These are phyloP conservation scores for Pulicaria dysenterica DNA, from an alignment of 129 eudicot species.

Conservation along the genomic window DNA sequence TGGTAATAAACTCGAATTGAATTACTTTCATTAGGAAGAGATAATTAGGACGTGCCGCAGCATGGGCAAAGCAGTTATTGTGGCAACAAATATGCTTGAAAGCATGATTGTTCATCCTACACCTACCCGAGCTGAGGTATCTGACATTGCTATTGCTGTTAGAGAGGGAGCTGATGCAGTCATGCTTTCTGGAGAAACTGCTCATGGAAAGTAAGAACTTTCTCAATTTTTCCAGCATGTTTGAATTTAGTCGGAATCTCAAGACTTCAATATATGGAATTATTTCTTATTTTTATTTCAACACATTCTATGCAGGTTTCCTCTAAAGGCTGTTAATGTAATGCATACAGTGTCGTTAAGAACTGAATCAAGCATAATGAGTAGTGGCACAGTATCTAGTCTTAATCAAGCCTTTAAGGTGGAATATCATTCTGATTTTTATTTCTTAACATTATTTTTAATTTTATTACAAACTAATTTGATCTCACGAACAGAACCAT, in stretches of 20 bases:
- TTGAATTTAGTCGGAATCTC: not conserved
- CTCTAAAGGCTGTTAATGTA: constrained; percentile 92
- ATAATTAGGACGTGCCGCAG: constrained; percentile 84
- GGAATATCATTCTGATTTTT: constrained; percentile 8
- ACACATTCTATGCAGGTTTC: constrained; percentile 62
- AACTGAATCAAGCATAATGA: constrained; percentile 82
- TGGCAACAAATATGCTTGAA: constrained; percentile 97
- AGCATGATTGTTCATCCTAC: constrained; percentile 99
- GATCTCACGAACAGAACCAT: constrained; percentile 63
- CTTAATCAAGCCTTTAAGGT: constrained; percentile 88
- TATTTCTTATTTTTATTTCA: not conserved
- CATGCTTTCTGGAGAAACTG: constrained; percentile 99
- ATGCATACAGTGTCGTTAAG: constrained; percentile 95
- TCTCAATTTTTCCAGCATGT: not conserved
- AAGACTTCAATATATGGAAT: not conserved
- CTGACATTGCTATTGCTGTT: constrained; percentile 97
- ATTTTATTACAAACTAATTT: not conserved
- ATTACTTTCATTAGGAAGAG: constrained; percentile 64
- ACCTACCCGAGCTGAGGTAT: constrained; percentile 97
- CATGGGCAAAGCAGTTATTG: constrained; percentile 97
- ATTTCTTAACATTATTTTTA: not conserved
- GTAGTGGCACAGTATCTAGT: constrained; percentile 61
- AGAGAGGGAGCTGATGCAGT: constrained; percentile 97
- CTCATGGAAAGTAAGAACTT: constrained; percentile 83
- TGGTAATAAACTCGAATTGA: constrained; percentile 8